Base-by-base conservation (phyloP, 2,329 filamentous ascomycete species). In the Teratosphaeriaceae sp. region DNA sequence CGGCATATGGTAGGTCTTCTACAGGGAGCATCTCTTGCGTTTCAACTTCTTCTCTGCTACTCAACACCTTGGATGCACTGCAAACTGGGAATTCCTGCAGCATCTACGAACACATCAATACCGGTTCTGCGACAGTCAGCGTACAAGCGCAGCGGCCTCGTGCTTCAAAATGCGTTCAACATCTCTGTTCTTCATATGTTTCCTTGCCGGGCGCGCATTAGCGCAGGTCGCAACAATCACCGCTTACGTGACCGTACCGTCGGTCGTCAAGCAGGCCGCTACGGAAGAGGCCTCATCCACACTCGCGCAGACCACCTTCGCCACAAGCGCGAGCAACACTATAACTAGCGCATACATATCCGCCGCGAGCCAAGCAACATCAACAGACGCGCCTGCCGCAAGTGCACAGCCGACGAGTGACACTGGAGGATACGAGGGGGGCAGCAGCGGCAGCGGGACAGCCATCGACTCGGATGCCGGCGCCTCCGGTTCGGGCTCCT, bases 401-500 rank as follows among this genome's bases (percentile, higher is more conserved):
- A 46, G 9, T 27, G 24, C 20, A 22, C 40, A 16, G 22, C 15
- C 18, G 4, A 7, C 13, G 35, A 34, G 31, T 18, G 12, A 20
- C 12, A 13, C 9, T 5, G 3, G 15, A 3, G 3, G 9, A 20
- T 34, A 34, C 31, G n/a, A 34, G 11, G 31, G 31, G 9, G 31
- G 39, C 19, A 27, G 38, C 15, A 31, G 36, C 29, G 24, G 23
- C n/a, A 24, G 24, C 21, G 44, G 36, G 16, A 16, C 27, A n/a
- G 29, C 8, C n/a, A 47, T 58, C 15, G 56, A 62, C 46, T 59
- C 55, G 12, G 53, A 59, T 47, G 75, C 76, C 24, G 86, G 85
- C 19, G 84, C 85, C 13, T 75, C 78, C 27, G 85, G 86, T 15
- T 64, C 72, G 13, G 76, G 51, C 7, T 46, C 45, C 5, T 77